Conservation (phyloP, 1,139 yeast genomes). For the Chernovozyma sophiae-reginae region DNA sequence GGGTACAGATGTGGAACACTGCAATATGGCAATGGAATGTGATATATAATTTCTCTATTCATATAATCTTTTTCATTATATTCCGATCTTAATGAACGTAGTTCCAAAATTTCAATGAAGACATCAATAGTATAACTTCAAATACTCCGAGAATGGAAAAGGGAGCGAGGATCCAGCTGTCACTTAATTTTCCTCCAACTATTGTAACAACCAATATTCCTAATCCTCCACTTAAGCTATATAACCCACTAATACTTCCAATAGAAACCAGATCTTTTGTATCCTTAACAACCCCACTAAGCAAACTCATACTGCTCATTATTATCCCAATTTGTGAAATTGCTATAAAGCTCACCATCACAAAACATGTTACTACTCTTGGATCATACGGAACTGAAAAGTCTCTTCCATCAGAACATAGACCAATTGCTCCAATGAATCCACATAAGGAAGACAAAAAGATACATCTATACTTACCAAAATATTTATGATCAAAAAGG, state of each 20-base stretch:
- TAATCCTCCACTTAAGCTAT: slow-evolving; percentile 63
- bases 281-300: slow-evolving; percentile 26
- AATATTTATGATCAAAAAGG: slow-evolving; percentile 38
- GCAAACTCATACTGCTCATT: slow-evolving; percentile 44
- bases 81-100: background rate
- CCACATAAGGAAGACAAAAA: slow-evolving; percentile 40
- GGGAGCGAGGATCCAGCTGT: slow-evolving; percentile 55
- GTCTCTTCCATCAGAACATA: slow-evolving; percentile 18
- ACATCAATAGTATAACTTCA: slow-evolving; percentile 22
- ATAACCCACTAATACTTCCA: slow-evolving; percentile 69
- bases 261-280: slow-evolving; percentile 22
- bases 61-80: too few relatives aligned
- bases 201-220: slow-evolving; percentile 60
- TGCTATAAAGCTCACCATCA: slow-evolving; percentile 32
- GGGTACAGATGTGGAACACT: too few relatives aligned
- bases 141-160: slow-evolving; percentile 51
- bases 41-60: too few relatives aligned
- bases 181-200: slow-evolving; percentile 61
- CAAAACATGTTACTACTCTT: slow-evolving; percentile 27
- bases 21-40: too few relatives aligned
- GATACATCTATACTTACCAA: slow-evolving; percentile 32
- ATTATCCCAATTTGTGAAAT: slow-evolving; percentile 55
- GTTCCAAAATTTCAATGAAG: background rate
- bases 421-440: slow-evolving; percentile 26
- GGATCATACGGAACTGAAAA: slow-evolving; percentile 27